Conservation (phyloP, 345 rosid species). For the Gossypium thurberi region DNA sequence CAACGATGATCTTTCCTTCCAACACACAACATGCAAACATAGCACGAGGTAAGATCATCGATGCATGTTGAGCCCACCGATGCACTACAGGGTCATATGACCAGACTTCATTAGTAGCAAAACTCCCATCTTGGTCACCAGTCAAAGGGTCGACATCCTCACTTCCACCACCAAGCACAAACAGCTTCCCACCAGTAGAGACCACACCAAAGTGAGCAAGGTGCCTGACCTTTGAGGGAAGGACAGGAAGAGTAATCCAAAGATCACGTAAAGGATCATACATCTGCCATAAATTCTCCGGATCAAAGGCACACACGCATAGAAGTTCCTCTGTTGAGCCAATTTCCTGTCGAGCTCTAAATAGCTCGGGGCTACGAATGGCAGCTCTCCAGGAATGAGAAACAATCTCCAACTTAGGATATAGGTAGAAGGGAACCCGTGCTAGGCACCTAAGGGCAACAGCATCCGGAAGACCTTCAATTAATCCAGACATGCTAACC, state of each 20-base stretch:
- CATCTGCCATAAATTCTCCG: conserved; percentile 93
- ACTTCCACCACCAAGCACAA: conserved; percentile 93
- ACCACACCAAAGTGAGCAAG: conserved; percentile 82
- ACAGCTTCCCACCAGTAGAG: conserved; percentile 57
- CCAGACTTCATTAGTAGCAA: conserved; percentile 92
- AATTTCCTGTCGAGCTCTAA: conserved; percentile 65
- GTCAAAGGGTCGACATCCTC: conserved; percentile 88
- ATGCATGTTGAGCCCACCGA: conserved; percentile 55
- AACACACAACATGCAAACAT: conserved; percentile 92
- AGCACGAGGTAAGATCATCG: conserved; percentile 92
- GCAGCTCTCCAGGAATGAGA: conserved; percentile 92
- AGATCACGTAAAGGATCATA: conserved; percentile 72
- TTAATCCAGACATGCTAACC: conserved; percentile 71
- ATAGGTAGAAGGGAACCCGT: conserved; percentile 62
- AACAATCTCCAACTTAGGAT: conserved; percentile 80
- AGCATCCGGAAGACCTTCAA: conserved; percentile 90
- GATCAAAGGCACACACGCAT: conserved; percentile 84
- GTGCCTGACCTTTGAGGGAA: conserved; percentile 79
- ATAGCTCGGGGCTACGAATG: conserved; percentile 62
- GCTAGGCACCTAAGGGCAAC: conserved; percentile 95
- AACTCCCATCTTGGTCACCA: conserved; percentile 93
- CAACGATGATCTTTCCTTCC: conserved; percentile 80
- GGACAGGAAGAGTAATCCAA: conserved; percentile 88
- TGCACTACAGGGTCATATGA: conserved; percentile 72
- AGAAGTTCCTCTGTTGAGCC: conserved; percentile 63